Conservation (phyloP, 768 basidiomycete genomes). For the Podaxis sp. region DNA sequence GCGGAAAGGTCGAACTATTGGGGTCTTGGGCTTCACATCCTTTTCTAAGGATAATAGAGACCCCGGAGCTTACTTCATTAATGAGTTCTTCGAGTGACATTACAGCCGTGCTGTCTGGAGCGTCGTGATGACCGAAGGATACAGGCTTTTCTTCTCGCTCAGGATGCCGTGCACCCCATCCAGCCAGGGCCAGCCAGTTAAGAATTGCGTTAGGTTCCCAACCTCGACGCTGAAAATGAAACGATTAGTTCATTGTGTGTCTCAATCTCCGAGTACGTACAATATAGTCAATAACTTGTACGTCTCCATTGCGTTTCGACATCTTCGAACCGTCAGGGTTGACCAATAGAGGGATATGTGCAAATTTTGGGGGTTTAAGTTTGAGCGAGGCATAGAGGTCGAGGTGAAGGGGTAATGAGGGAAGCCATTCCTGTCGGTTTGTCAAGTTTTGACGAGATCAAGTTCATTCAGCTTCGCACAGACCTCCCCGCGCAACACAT, state of each 20-base stretch:
- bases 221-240: slow-evolving; percentile 58
- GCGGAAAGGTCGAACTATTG: slow-evolving; percentile 73
- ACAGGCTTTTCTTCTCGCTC: slow-evolving; percentile 21
- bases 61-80: slow-evolving; percentile 41
- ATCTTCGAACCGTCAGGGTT: slow-evolving; percentile 93
- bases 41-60: neutral
- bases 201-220: slow-evolving; percentile 86
- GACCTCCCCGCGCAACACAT: slow-evolving; percentile 93
- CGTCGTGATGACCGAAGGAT: slow-evolving; percentile 29
- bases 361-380: slow-evolving; percentile 69
- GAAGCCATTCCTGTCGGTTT: slow-evolving; percentile 82
- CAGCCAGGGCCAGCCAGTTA: slow-evolving; percentile 94
- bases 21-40: neutral
- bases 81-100: slow-evolving; percentile 67
- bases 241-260: neutral
- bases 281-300: slow-evolving; percentile 82
- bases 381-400: slow-evolving; percentile 82
- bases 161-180: slow-evolving; percentile 71
- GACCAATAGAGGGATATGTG: slow-evolving; percentile 86
- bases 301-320: slow-evolving; percentile 92
- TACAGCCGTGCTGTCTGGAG: slow-evolving; percentile 64
- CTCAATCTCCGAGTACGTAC: slow-evolving; percentile 37
- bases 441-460: neutral
- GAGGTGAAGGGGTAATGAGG: slow-evolving; percentile 88
- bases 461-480: slow-evolving; percentile 14